Base-by-base conservation (phyloP, 805 yeast genomes). In the Suhomyces sp. region DNA sequence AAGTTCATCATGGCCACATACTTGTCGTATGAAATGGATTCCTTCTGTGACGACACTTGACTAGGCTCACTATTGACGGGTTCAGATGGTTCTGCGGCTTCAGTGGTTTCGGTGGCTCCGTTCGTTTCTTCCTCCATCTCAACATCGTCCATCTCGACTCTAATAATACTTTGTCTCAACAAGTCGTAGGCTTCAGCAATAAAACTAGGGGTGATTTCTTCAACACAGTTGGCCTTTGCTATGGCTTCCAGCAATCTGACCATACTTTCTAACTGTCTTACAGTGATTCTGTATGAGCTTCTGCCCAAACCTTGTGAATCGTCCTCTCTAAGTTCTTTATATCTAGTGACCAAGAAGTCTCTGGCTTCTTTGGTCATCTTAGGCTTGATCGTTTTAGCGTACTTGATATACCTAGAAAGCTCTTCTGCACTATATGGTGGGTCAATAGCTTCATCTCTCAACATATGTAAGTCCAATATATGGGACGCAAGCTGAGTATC, bases 151-250 rank as follows among this genome's bases (percentile, higher is more conserved):
- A 86, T 87, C 66, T 94, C 97, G 40, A 93, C 97, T 55, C 94
- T 83, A 60, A 94, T 90, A 55, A 93, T 92, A 37, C 97, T 88
- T 70, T 90, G 96, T 66, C 94, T 83, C 60, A 94, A 76, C 56
- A 94, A 74, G 62, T 87, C 93, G 67, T 87, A 91, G 0, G 99
- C 99, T 66, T 94, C 98, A 2, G 92, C 87, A 44, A 93, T 98
- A 67, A 90, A 89, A 33, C 79, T 78, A 6, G 93, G 89, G 0
- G 93, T 84, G 49, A 91, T 86, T 56, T 84, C 91, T 57, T 89
- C 94, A 17, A 92, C 88, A 71, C 98, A 92, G 69, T 93, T 94
- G 24, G 98, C 97, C 58, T 97, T 80, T 1, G 99, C 98, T 69
- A 94, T 92, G 1, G 97, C 98, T 67, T 94, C 99, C 3, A 94